Evolutionary conservation across 2,329 filamentous ascomycete genomes (phyloP).

Genomic region (Claviceps purpurea): DNA sequence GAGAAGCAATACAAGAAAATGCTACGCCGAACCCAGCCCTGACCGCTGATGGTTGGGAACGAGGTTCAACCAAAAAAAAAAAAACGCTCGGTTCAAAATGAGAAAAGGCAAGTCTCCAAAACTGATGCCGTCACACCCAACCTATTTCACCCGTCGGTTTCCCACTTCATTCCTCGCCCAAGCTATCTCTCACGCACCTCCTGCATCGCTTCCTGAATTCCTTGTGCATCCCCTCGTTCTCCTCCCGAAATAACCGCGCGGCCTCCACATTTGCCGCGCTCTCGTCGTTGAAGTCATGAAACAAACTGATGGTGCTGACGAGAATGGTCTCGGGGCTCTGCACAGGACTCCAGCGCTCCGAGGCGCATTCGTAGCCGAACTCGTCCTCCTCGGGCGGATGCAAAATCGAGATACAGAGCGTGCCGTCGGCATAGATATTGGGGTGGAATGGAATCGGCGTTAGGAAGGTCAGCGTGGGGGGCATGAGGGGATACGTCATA

Average conservation of each 20-base stretch:
- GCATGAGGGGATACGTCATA: slow-evolving; percentile 69
- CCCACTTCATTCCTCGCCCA: slow-evolving; percentile 50
- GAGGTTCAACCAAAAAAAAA: background rate
- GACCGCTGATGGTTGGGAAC: background rate
- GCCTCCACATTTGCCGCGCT: slow-evolving; percentile 92
- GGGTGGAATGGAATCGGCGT: slow-evolving; percentile 79
- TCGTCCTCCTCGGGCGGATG: slow-evolving; percentile 91
- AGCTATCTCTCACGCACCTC: slow-evolving; percentile 66
- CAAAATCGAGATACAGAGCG: slow-evolving; percentile 92
- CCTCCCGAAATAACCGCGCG: slow-evolving; percentile 74
- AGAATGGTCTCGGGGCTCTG: slow-evolving; percentile 93
- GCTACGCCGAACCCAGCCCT: background rate
- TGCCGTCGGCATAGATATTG: slow-evolving; percentile 78
- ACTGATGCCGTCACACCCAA: too few relatives aligned
- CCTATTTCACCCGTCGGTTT: too few relatives aligned
- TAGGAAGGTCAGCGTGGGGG: slow-evolving; percentile 80
- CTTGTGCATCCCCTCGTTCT: slow-evolving; percentile 43
- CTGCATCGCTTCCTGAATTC: slow-evolving; percentile 72
- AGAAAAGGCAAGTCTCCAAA: too few relatives aligned
- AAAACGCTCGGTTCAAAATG: background rate
- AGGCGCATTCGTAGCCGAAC: slow-evolving; percentile 81
- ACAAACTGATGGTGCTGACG: slow-evolving; percentile 80
- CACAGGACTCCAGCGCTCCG: slow-evolving; percentile 88
- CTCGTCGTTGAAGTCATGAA: slow-evolving; percentile 88
- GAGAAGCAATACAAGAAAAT: background rate